These are phyloP conservation scores for Blastocystis sp. DNA, from an alignment of 352 stramenopile species.

Conservation along the genomic window DNA sequence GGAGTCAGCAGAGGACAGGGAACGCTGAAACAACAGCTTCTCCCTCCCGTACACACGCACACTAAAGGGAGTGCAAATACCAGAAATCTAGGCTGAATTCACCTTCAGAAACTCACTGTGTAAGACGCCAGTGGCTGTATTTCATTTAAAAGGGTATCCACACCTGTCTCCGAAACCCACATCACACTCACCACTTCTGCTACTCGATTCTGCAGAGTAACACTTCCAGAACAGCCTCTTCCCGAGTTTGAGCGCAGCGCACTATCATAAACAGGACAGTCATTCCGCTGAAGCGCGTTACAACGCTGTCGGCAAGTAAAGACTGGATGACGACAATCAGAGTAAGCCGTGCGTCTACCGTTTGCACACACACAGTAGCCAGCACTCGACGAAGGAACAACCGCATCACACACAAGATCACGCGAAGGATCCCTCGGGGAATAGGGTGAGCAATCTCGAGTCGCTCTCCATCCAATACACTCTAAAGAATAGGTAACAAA, in stretches of 20 bases:
- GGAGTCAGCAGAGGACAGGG: neutral
- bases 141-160: neutral
- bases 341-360: conserved; percentile 22
- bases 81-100: neutral
- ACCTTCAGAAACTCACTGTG: neutral
- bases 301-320: conserved; percentile 17
- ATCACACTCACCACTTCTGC: neutral
- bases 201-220: neutral
- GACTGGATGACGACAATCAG: neutral
- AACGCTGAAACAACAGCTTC: neutral
- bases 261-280: neutral
- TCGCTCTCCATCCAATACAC: conserved; percentile 43
- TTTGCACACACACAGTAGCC: conserved; percentile 15
- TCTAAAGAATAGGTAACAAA: neutral
- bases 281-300: neutral
- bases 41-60: neutral
- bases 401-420: neutral
- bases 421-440: neutral
- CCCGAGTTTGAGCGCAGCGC: neutral
- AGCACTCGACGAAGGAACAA: neutral
- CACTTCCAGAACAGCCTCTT: neutral
- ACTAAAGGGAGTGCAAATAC: neutral
- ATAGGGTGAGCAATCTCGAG: conserved; percentile 21
- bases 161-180: neutral
- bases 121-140: neutral